Evolutionary conservation across 805 yeast species (phyloP).

Genomic region (Candida lessepsii): DNA sequence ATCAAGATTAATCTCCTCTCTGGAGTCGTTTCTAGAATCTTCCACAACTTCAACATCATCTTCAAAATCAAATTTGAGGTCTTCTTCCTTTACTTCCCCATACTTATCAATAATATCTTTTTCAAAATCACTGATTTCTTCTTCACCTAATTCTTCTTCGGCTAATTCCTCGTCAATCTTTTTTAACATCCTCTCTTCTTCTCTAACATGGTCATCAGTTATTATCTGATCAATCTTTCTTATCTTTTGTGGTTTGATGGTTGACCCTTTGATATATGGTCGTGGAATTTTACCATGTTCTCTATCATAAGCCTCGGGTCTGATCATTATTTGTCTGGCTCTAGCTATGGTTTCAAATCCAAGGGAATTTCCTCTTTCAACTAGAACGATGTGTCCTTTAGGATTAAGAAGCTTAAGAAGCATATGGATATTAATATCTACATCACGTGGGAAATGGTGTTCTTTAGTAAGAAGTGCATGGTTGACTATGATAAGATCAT

Average conservation of each 20-base stretch:
- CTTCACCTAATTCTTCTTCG: conserved; percentile 12
- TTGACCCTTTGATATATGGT: conserved; percentile 58
- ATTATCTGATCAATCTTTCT: conserved; percentile 35
- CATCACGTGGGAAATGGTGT: conserved; percentile 64
- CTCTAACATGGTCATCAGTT: conserved; percentile 33
- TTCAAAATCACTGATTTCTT: conserved; percentile 6
- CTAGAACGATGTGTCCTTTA: conserved; percentile 71
- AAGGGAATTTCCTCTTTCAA: conserved; percentile 86
- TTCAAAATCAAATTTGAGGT: conserved; percentile 49
- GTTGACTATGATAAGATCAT: conserved; percentile 80
- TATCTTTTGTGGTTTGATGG: conserved; percentile 38
- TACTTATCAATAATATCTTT: conserved; percentile 30
- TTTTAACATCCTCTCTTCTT: conserved; percentile 31
- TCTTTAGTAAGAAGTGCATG: conserved; percentile 69
- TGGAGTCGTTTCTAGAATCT: conserved; percentile 13
- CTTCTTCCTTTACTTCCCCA: conserved; percentile 45
- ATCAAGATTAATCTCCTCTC: no score
- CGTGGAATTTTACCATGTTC: conserved; percentile 67
- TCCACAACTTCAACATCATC: conserved; percentile 25
- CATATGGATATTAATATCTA: conserved; percentile 63
- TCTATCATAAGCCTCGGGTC: conserved; percentile 67
- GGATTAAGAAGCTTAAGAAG: conserved; percentile 66
- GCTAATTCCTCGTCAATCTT: conserved; percentile 21
- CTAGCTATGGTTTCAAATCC: conserved; percentile 89
- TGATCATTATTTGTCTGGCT: conserved; percentile 84